Conservation (phyloP, 768 basidiomycete genomes). For the Coprinellus micaceus region DNA sequence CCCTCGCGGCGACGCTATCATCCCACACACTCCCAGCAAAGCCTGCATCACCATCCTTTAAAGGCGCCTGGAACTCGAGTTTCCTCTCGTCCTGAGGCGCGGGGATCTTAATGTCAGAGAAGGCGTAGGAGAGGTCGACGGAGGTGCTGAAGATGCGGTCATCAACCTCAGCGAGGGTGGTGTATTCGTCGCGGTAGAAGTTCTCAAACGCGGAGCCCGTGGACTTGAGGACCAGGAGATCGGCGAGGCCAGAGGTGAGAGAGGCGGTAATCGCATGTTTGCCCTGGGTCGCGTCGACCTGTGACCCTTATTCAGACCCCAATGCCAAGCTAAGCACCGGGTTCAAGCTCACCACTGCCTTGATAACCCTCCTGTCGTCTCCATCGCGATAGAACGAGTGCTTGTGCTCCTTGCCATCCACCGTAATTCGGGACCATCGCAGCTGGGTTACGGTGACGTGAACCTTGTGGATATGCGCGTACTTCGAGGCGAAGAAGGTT, state of each 20-base stretch:
- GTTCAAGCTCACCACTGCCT: slow-evolving; percentile 44
- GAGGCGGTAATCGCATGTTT: slow-evolving; percentile 59
- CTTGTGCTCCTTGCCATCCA: slow-evolving; percentile 52
- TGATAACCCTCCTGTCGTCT: slow-evolving; percentile 76
- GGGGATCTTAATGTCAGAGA: slow-evolving; percentile 44
- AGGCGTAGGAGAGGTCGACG: slow-evolving; percentile 72
- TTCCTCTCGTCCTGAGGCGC: slow-evolving; percentile 50
- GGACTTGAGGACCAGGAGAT: slow-evolving; percentile 86
- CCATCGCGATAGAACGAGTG: slow-evolving; percentile 89
- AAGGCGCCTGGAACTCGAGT: slow-evolving; percentile 45
- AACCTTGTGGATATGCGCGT: slow-evolving; percentile 69
- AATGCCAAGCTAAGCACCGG: slow-evolving; percentile 10
- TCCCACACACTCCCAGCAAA: slow-evolving; percentile 56
- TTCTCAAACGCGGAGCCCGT: slow-evolving; percentile 81
- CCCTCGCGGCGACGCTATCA: slow-evolving; percentile 45
- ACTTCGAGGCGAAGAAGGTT: slow-evolving; percentile 76
- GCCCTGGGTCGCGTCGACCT: slow-evolving; percentile 66
- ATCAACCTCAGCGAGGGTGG: slow-evolving; percentile 77
- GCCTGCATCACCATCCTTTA: slow-evolving; percentile 30
- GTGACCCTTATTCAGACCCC: background rate
- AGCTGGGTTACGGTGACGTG: slow-evolving; percentile 73
- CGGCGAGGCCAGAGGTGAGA: slow-evolving; percentile 69
- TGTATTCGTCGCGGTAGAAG: slow-evolving; percentile 83
- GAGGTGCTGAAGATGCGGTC: slow-evolving; percentile 92
- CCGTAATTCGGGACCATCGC: slow-evolving; percentile 77